Evolutionary conservation across 768 basidiomycete genomes (phyloP).

Genomic region (Suillus spraguei): DNA sequence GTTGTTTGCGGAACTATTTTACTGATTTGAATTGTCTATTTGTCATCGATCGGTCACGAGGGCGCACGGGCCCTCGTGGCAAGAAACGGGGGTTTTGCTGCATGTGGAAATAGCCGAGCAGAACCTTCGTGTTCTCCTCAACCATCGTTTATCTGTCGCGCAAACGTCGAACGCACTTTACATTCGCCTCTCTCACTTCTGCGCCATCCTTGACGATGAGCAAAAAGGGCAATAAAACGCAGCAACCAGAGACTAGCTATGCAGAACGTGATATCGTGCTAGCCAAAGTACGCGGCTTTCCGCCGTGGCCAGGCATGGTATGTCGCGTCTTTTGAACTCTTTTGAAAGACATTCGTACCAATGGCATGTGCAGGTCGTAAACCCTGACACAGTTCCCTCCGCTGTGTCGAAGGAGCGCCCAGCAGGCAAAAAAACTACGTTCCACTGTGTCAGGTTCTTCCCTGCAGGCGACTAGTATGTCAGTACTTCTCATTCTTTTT

Average conservation of each 20-base stretch:
- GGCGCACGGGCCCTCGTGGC: slow-evolving; percentile 42
- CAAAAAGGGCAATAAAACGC: slow-evolving; percentile 54
- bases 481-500: slow-evolving; percentile 11
- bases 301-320: slow-evolving; percentile 95
- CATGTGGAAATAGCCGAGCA: slow-evolving; percentile 42
- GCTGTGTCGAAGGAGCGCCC: slow-evolving; percentile 74
- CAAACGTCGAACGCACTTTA: slow-evolving; percentile 21
- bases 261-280: slow-evolving; percentile 83
- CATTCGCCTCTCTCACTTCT: slow-evolving; percentile 21
- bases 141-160: slow-evolving; percentile 42
- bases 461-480: slow-evolving; percentile 93
- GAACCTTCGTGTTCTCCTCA: slow-evolving; percentile 43
- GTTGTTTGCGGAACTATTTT: slow-evolving; percentile 34
- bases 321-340: slow-evolving; percentile 39
- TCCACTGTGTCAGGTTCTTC: slow-evolving; percentile 86
- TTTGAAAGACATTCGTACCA: slow-evolving; percentile 16
- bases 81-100: slow-evolving; percentile 40
- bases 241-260: slow-evolving; percentile 51
- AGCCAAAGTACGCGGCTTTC: slow-evolving; percentile 91
- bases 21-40: slow-evolving; percentile 29
- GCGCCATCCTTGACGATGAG: slow-evolving; percentile 35
- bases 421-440: slow-evolving; percentile 64
- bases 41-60: slow-evolving; percentile 26
- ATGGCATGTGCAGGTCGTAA: slow-evolving; percentile 63
- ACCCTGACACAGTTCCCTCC: slow-evolving; percentile 65